Conservation (phyloP, 306 rosid genomes). For the Glycine latifolia region DNA sequence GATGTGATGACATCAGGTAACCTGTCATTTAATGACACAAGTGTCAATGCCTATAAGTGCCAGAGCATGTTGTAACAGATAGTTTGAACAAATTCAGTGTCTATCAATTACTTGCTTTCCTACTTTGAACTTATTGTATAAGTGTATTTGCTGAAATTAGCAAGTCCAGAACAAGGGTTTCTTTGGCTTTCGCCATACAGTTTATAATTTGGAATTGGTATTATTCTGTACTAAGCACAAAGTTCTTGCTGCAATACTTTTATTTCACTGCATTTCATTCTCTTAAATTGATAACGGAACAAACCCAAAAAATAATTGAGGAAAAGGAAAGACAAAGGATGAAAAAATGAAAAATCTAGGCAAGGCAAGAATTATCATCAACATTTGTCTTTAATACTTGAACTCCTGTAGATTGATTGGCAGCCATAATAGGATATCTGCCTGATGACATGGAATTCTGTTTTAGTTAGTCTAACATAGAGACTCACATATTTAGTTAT, state of each 20-base stretch:
- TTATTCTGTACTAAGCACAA: background rate
- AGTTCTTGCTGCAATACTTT: constrained; percentile 8
- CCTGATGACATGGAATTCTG: background rate
- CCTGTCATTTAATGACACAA: constrained; percentile 31
- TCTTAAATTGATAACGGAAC: background rate
- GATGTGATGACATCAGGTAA: constrained; percentile 70
- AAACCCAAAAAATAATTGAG: background rate
- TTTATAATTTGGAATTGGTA: background rate
- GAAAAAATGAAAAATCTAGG: background rate
- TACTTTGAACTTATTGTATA: too few relatives aligned
- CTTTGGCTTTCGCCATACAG: background rate
- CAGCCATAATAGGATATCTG: background rate
- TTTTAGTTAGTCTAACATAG: background rate
- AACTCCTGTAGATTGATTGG: background rate
- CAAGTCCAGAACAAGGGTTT: too few relatives aligned
- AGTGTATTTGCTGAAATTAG: too few relatives aligned
- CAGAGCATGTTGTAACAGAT: constrained; percentile 32
- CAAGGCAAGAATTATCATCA: background rate
- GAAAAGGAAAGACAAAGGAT: background rate
- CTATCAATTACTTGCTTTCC: constrained; percentile 14
- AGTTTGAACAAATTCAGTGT: constrained; percentile 31
- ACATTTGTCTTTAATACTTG: background rate
- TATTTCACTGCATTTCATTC: background rate
- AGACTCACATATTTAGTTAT: background rate
- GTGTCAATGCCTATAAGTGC: constrained; percentile 37